Base-by-base conservation (phyloP, 169 alveolate species). In the Plasmodium cynomolgi region DNA sequence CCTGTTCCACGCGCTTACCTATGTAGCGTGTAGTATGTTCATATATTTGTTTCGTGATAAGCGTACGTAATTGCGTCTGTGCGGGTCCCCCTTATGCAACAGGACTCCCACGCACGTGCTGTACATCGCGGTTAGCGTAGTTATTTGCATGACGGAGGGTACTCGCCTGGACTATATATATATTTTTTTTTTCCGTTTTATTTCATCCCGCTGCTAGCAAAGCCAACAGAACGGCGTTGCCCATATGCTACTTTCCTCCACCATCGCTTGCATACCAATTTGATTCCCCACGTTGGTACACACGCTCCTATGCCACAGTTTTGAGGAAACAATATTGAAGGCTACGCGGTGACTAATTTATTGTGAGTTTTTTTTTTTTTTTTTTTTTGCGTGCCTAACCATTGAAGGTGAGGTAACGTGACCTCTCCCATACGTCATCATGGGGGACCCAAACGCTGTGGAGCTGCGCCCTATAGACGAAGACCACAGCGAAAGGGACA, bases 391-490 rank as follows among this genome's bases (percentile, higher is more conserved):
- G 31, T 68, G 31, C n/a, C 37, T 26, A 6, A 68, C 6, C 17
- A 6, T 1, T 68, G 77, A 29, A 68, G 13, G 15, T 26, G 6
- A 68, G 37, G 15, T 29, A 29, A 68, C 37, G 41, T 68, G 37
- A 68, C n/a, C n/a, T 1, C 41, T 7, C 77, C 31, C 41, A 20
- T 17, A 68, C 77, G 37, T 20, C 5, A 68, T 68, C 17, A 68
- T 68, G 77, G 77, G 77, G 37, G 77, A 68, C 6, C 39, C 77
- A 20, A 23, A 68, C 31, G n/a, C 77, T 26, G 77, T 68, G 37
- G 77, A 68, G 37, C 77, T 68, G 37, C 77, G 77, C 37, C 37
- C 77, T 29, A 68, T 68, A 33, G 77, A 68, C 37, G 77, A 68
- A 68, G 37, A 68, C 37, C 41, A 68, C 37, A 68, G 37, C 37